These are phyloP conservation scores for Pseudodiploospora longispora DNA, from an alignment of 2,329 filamentous ascomycete genomes.

Conservation along the genomic window DNA sequence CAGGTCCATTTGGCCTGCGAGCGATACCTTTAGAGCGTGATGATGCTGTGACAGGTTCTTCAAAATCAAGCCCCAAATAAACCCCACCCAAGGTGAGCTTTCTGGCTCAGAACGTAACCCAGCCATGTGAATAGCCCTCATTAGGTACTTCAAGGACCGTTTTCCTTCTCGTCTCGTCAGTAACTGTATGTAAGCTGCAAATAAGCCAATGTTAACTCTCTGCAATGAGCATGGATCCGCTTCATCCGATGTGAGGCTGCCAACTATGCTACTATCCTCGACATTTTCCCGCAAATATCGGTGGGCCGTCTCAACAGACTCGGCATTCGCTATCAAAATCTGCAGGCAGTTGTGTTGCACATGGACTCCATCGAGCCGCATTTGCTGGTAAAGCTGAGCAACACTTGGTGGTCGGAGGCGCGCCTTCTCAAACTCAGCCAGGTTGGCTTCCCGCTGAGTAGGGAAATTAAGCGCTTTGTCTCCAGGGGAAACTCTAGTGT, in stretches of 20 bases:
- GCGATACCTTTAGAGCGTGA: slow-evolving; percentile 17
- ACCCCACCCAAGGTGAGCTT: slow-evolving; percentile 19
- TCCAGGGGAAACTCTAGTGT: slow-evolving; percentile 41
- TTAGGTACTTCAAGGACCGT: slow-evolving; percentile 16
- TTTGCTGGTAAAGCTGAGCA: slow-evolving; percentile 49
- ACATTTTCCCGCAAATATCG: slow-evolving; percentile 41
- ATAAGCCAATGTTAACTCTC: slow-evolving; percentile 23
- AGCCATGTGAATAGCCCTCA: slow-evolving; percentile 23
- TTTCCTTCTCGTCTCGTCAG: slow-evolving; percentile 16
- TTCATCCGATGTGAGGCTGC: slow-evolving; percentile 13
- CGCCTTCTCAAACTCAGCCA: slow-evolving; percentile 57
- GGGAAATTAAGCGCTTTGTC: slow-evolving; percentile 46
- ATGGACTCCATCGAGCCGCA: slow-evolving; percentile 41
- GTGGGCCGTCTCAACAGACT: slow-evolving; percentile 37
- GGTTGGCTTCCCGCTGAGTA: slow-evolving; percentile 35
- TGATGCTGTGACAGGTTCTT: slow-evolving; percentile 25
- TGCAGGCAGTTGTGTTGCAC: slow-evolving; percentile 43
- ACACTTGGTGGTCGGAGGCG: slow-evolving; percentile 53
- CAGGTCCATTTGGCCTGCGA: slow-evolving; percentile 22
- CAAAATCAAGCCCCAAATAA: slow-evolving; percentile 26
- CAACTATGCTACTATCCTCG: slow-evolving; percentile 5
- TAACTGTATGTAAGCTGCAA: slow-evolving; percentile 41
- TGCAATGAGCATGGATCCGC: slow-evolving; percentile 17
- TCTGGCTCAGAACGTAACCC: slow-evolving; percentile 16
- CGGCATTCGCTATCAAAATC: slow-evolving; percentile 47